Base-by-base conservation (phyloP, 2,329 filamentous ascomycete species). In the Hortaea sp. region DNA sequence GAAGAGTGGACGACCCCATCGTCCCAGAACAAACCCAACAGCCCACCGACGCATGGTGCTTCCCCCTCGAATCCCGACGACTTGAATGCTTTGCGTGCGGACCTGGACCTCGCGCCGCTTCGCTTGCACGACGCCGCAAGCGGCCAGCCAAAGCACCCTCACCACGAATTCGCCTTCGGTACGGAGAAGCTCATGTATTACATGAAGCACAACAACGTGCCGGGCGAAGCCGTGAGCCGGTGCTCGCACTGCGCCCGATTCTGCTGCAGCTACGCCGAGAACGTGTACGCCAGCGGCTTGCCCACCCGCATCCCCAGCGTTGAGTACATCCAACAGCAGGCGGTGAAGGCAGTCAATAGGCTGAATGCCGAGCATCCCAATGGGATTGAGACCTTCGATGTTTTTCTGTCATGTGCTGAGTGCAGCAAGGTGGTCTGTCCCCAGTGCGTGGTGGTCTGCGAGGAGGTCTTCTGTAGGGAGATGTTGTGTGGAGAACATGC, bases 401-500 rank as follows among this genome's bases (percentile, higher is more conserved):
- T 45, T 20, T 53, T 56, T 38, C 41, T 57, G 46, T 46, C 39
- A 6, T 58, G 56, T 46, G 42, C n/a, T 5, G 44, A 47, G 11
- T 58, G 56, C 37, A 39, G 46, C 31, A 46, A 41, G 42, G 38
- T 45, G 11, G 45, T 55, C 30, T 57, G 54, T 30, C 48, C 54
- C 10, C 30, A 48, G 13, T 57, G 54, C 37, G 44, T 41, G 11
- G 29, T 30, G 5, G 20, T 46, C n/a, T 49, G 48, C 37, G 28
- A 32, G 3, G 48, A 44, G 41, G 13, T 20, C 31, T 20, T 43
- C 13, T 49, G 48, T 34, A 11, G 44, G 20, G 29, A 41, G 44
- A 42, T 49, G 38, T 35, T 47, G 41, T 49, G 48, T 30, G 37
- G 37, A 34, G 37, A 39, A 13, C 43, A 45, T 5, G 10, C 10